phyloP scores from a whole-genome alignment of 2,329 filamentous ascomycete genomes.

The Fusarium sp. region DNA sequence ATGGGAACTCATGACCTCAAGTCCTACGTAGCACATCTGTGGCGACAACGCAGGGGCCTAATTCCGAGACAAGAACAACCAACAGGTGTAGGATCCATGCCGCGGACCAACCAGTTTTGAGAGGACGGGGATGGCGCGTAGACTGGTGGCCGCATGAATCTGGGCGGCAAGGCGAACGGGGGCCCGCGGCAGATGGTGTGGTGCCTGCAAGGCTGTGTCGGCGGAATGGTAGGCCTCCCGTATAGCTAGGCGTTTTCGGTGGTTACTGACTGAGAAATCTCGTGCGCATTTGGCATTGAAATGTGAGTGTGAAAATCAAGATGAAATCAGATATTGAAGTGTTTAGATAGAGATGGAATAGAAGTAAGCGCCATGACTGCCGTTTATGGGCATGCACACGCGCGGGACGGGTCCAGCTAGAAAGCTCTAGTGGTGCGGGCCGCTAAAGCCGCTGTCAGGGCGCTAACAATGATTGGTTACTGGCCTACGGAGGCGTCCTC shows the following conservation, averaged over 20 bases:
- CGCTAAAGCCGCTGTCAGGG: neutral
- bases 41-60: neutral
- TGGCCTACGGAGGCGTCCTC: neutral
- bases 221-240: slow-evolving; percentile 1
- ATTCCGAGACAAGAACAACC: neutral
- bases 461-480: neutral
- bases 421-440: neutral
- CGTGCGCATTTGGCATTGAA: neutral
- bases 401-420: neutral
- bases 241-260: neutral
- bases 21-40: neutral
- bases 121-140: slow-evolving; percentile 22
- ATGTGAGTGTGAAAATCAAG: neutral
- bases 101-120: neutral
- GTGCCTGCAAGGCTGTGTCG: neutral
- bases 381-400: neutral
- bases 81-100: neutral
- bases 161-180: slow-evolving; percentile 16
- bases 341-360: neutral
- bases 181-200: slow-evolving; percentile 9
- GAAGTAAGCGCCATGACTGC: neutral
- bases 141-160: neutral
- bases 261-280: neutral
- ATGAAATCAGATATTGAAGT: neutral
- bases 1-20: slow-evolving; percentile 6